Base-by-base conservation (phyloP, 352 stramenopile species). In the Phytophthora podocarpi region DNA sequence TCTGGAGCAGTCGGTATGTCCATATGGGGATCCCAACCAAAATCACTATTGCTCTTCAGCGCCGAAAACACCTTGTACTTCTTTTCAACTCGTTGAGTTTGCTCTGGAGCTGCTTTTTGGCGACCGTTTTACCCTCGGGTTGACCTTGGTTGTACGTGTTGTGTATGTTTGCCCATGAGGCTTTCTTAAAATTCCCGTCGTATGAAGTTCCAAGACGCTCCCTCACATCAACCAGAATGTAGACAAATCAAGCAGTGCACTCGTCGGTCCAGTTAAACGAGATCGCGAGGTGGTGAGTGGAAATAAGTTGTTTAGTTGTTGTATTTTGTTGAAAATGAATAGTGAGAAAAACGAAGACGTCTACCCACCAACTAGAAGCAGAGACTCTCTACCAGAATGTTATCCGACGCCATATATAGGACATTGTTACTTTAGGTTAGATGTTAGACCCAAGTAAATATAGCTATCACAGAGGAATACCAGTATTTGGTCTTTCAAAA, bases 21-120 rank as follows among this genome's bases (percentile, higher is more conserved):
- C 9, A 31, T 42, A 3, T 2, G 16, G 4, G 46, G 21, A 32
- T 53, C 46, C 46, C 46, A 53, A 3, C 30, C 46, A 15, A 53
- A 42, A 4, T 31, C 46, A 15, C 46, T 53, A 10, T 53, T 53
- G 11, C 20, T 41, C 20, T 53, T 53, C 16, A 53, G 7, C 11
- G 18, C 46, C 23, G 30, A 42, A 11, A 13, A 42, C 1, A 13
- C 21, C 20, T 53, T 53, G 46, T 53, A 32, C 15, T 53, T 53
- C 41, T 51, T 51, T 53, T 53, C 20, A 53, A 6, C 4, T 42
- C 31, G 13, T 4, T 34, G 3, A 53, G 3, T 20, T 53, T 53
- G 31, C 32, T 53, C 30, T 53, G 46, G 2, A 53, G 12, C 21
- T 53, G 30, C 24, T 53, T 53, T n/a, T n/a, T n/a, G n/a, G 16